phyloP scores from a whole-genome alignment of 1,284 basidiomycete genomes.

The Trametes pubescens region DNA sequence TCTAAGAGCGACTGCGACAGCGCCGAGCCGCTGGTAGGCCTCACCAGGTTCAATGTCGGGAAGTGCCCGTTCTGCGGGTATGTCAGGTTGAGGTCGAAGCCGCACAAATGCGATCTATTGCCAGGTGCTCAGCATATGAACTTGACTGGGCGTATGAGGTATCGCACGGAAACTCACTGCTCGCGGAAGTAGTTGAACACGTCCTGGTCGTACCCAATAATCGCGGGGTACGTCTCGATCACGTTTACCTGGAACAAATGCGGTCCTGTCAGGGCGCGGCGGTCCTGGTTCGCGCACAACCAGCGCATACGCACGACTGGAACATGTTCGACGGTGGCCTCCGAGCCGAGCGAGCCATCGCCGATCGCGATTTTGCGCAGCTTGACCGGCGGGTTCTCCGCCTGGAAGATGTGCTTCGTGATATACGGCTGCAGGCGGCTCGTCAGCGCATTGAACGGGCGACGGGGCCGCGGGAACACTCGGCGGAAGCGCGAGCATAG shows the following conservation, averaged over 20 bases:
- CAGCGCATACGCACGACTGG: conserved; percentile 51
- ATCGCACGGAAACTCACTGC: conserved; percentile 53
- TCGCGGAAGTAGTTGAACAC: conserved; percentile 72
- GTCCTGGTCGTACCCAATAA: conserved; percentile 72
- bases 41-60: conserved; percentile 45
- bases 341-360: conserved; percentile 66
- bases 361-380: conserved; percentile 73
- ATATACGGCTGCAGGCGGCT: conserved; percentile 63
- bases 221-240: conserved; percentile 73
- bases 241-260: conserved; percentile 52
- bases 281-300: not conserved
- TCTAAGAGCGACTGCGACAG: conserved; percentile 22
- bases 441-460: not conserved
- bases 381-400: conserved; percentile 66
- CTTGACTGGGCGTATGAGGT: no score
- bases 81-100: conserved; percentile 70
- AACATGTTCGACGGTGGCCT: conserved; percentile 57
- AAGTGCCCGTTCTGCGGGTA: conserved; percentile 68
- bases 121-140: not conserved
- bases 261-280: not conserved
- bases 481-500: no score
- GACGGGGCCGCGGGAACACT: not conserved
- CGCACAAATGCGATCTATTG: conserved; percentile 44
- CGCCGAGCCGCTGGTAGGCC: conserved; percentile 18
- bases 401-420: conserved; percentile 67